Evolutionary conservation across 345 rosid species (phyloP).

Genomic region (Sisymbrium altissimum): DNA sequence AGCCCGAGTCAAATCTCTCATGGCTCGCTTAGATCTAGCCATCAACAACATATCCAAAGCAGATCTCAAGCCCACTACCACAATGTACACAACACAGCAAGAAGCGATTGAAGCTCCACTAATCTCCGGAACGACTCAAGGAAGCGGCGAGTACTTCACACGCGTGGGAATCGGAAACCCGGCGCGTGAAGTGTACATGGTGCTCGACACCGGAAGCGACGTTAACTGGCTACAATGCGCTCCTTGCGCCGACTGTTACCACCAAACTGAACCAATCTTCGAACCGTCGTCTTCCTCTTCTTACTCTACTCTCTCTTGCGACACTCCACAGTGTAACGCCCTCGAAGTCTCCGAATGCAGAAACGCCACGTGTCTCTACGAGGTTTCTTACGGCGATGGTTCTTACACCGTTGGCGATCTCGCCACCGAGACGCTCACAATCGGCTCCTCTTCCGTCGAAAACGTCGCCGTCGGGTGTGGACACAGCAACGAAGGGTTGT

Average conservation of each 20-base stretch:
- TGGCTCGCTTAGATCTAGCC: slow-evolving; percentile 52
- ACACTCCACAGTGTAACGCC: slow-evolving; percentile 51
- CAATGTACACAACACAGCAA: slow-evolving; percentile 16
- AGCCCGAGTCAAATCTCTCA: slow-evolving; percentile 57
- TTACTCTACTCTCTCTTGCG: slow-evolving; percentile 59
- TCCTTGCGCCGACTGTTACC: slow-evolving; percentile 88
- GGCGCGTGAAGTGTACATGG: slow-evolving; percentile 63
- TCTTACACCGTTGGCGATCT: slow-evolving; percentile 86
- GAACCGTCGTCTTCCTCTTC: slow-evolving; percentile 70
- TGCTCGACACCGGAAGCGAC: slow-evolving; percentile 87
- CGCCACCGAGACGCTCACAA: slow-evolving; percentile 65
- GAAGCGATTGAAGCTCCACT: slow-evolving; percentile 52
- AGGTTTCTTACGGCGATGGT: slow-evolving; percentile 89
- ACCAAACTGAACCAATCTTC: slow-evolving; percentile 81
- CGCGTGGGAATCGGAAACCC: slow-evolving; percentile 82
- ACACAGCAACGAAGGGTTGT: slow-evolving; percentile 75
- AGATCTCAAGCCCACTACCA: slow-evolving; percentile 48
- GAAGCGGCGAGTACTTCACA: slow-evolving; percentile 95
- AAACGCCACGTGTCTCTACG: slow-evolving; percentile 67
- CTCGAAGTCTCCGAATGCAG: slow-evolving; percentile 72
- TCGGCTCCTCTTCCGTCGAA: slow-evolving; percentile 55
- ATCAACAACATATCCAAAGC: slow-evolving; percentile 34
- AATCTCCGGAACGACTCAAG: slow-evolving; percentile 75
- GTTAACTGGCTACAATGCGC: slow-evolving; percentile 88
- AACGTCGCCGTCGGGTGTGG: slow-evolving; percentile 84